Percentiles rank a stretch among this genome's conserved stretches.
Conservation (phyloP, 2,329 filamentous ascomycete genomes). For the Domatiomyces catenatus region DNA sequence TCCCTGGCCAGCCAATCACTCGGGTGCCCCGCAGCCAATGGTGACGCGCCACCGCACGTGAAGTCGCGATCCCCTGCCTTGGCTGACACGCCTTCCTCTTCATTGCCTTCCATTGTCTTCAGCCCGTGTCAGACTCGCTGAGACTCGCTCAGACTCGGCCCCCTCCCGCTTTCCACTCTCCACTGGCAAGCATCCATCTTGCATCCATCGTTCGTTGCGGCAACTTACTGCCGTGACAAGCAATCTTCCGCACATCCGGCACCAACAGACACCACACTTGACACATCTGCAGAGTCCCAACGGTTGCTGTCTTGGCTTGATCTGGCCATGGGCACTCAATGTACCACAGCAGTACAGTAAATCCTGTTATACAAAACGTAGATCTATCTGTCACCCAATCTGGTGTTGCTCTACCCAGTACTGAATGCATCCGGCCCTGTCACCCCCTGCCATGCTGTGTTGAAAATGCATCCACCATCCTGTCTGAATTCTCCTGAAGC, state of each 20-base stretch:
- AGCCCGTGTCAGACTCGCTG: too few species aligned
- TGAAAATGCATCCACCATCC: not conserved
- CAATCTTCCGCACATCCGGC: not conserved
- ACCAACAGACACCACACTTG: too few species aligned
- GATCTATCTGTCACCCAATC: not conserved
- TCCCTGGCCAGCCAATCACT: not conserved
- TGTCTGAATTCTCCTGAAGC: not conserved
- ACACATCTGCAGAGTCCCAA: not conserved
- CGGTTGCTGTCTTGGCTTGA: not conserved
- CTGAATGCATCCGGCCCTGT: not conserved
- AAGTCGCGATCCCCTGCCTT: not conserved
- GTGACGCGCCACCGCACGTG: not conserved
- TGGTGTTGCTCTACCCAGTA: not conserved
- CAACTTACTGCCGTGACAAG: not conserved
- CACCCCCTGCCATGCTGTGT: not conserved
- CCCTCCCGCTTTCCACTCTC: not conserved
- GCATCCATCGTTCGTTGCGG: not conserved
- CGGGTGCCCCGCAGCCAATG: not conserved
- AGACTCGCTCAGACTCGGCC: too few species aligned
- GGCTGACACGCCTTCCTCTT: not conserved
- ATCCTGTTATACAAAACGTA: not conserved
- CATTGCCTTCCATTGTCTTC: too few species aligned
- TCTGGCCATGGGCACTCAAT: not conserved
- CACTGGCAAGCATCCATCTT: not conserved
- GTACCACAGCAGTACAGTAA: too few species aligned